Base-by-base conservation (phyloP, 139 green algal genomes). In the Desmodesmus armatus region DNA sequence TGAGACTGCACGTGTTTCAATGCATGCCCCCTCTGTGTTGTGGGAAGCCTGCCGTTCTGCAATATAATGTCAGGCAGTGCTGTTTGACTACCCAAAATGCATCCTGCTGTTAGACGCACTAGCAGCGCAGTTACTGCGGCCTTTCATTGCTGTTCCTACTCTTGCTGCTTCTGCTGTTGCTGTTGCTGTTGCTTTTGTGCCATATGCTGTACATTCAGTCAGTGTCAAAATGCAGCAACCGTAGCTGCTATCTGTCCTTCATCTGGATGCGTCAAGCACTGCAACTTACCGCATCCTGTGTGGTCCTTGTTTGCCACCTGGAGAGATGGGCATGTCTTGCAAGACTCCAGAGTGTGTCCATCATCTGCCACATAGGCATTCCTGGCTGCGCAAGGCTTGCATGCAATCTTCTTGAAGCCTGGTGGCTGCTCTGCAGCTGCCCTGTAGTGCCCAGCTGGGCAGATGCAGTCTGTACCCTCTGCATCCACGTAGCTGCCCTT, bases 291-390 rank as follows among this genome's bases (percentile, higher is more conserved):
- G 37, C 82, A 87, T 35, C 23, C 35, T 11, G 82, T 87, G 41
- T 86, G 47, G 40, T 29, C 80, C 37, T 60, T 80, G 69, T 86
- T 86, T 39, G 67, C 67, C 1, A 86, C 67, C 80, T 80, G 53
- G 29, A 51, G 69, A 33, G 29, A 27, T 29, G 49, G 35, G 70
- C 80, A 86, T 19, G 53, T 80, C 39, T 62, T 80, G 80, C 80
- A 86, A n/a, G 25, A 35, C 5, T 25, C 5, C 1, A 19, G 43
- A 2, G 29, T 35, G 51, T 80, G 53, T 15, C 17, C 25, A 39
- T 65, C 40, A 13, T 27, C 76, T 6, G 37, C 55, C 37, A 71
- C 53, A 37, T 82, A 82, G 27, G 31, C 27, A 19, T 19, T 72
- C 37, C 76, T 35, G 27, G 41, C 53, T 21, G 31, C 72, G 76